Evolutionary conservation across 2,329 filamentous ascomycete genomes (phyloP).

Genomic region (Metarhizium anisopliae): DNA sequence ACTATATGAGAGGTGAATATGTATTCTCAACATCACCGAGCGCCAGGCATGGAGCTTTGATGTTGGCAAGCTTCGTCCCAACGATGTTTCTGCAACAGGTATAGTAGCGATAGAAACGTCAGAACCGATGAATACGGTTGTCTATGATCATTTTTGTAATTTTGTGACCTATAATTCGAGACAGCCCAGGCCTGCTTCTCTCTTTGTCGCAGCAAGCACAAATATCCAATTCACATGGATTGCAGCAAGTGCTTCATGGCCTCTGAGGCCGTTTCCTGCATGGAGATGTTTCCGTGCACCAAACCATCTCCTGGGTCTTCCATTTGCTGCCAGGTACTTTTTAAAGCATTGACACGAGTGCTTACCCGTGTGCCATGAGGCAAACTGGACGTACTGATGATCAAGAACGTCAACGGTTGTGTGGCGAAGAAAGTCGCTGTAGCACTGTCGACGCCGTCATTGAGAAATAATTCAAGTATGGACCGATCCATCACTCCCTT

Average conservation of each 20-base stretch:
- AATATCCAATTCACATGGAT: neutral
- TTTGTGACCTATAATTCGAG: neutral
- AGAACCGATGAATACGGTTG: neutral
- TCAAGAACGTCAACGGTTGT: conserved; percentile 16
- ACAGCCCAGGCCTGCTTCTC: neutral
- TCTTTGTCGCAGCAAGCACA: neutral
- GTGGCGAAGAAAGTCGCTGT: conserved; percentile 22
- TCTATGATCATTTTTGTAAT: neutral
- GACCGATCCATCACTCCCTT: conserved; percentile 26
- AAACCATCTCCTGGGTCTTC: conserved; percentile 1
- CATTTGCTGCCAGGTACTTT: conserved; percentile 16
- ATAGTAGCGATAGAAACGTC: neutral
- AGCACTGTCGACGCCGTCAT: conserved; percentile 23
- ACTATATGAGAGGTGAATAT: neutral
- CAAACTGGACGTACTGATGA: conserved; percentile 11
- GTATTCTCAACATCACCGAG: neutral
- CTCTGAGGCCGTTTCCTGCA: neutral
- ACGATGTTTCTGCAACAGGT: neutral
- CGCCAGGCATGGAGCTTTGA: conserved; percentile 14
- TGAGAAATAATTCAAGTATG: conserved; percentile 24
- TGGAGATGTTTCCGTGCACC: conserved; percentile 7
- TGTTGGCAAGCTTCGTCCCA: conserved; percentile 30
- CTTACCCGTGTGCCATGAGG: conserved; percentile 13
- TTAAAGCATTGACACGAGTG: conserved; percentile 14
- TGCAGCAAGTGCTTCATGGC: conserved; percentile 3